Evolutionary conservation across 2,329 filamentous ascomycete species (phyloP), one percentile per base, ranked within the genome.

Genomic region (Aphanocladium album): DNA sequence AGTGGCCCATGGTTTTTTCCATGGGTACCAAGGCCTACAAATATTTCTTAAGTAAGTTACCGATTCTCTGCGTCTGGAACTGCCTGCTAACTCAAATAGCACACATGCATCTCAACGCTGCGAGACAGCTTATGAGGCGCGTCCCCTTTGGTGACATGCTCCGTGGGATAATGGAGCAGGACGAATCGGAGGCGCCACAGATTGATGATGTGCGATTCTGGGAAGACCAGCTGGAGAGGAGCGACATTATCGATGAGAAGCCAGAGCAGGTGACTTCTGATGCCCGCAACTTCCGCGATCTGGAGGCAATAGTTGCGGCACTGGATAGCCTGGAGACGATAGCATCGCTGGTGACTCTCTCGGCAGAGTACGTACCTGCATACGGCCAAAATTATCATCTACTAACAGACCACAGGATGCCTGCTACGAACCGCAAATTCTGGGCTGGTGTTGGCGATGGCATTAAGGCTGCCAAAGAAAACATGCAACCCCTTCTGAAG

Each of bases 21-120:
- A 80, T 86, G 60, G 86, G 91, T 46, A 83, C 84, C 33, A 82
- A 86, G 67, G 83, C 93, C n/a, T 91, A 96, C 76, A 89, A 89
- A 69, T 87, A 88, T 63, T 92, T 97, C 69, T 81, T 96, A 51
- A 83, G 91, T 96, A 84, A 80, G 91, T 83, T 39, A 12, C 33
- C 2, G 46, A n/a, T 39, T 25, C 33, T 12, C 16, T 5, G 25
- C 2, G 7, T 8, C 12, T 49, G 27, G n/a, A 5, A 1, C 30
- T 1, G 1, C 21, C 33, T n/a, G 23, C 61, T 67, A 62, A 65
- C 56, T 2, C 11, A 2, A 25, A 45, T 60, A 85, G 82, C 77
- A 67, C 72, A 78, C 51, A 75, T 78, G 64, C 79, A 80, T 55
- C 73, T 87, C 7, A 77, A 79, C 43, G 83, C 84, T 4, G 84